Evolutionary conservation across 805 yeast species (phyloP).

Genomic region (Ogataea minuta): DNA sequence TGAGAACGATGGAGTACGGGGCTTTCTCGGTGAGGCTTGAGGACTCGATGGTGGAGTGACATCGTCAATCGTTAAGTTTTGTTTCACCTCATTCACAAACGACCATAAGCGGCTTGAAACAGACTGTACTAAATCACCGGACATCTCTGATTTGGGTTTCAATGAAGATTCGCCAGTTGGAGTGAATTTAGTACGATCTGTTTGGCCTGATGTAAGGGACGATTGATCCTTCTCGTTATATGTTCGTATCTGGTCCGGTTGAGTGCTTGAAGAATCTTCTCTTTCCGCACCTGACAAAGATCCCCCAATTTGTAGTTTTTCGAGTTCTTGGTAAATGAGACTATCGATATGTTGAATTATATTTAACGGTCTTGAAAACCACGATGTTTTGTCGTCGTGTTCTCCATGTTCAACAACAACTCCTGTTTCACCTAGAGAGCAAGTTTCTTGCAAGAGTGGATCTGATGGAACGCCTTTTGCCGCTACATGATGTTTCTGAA

Average conservation of each 20-base stretch:
- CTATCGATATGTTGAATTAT: constrained; percentile 68
- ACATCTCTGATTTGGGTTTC: not conserved
- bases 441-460: constrained; percentile 23
- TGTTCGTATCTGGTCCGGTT: no score
- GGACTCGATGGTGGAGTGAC: constrained; percentile 11
- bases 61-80: constrained; percentile 26
- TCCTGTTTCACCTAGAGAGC: constrained; percentile 7
- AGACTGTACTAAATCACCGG: constrained; percentile 35
- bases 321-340: constrained; percentile 63
- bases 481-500: constrained; percentile 16
- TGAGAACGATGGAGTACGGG: constrained; percentile 31
- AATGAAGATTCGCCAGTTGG: not conserved
- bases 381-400: constrained; percentile 24
- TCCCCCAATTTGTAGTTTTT: constrained; percentile 40
- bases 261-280: no score
- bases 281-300: not conserved
- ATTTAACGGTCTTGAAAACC: constrained; percentile 52
- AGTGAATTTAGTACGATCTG: not conserved
- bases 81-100: constrained; percentile 48
- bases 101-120: constrained; percentile 47
- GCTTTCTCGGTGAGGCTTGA: constrained; percentile 15
- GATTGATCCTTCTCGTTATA: not conserved
- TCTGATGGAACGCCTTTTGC: constrained; percentile 18
- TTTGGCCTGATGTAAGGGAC: not conserved
- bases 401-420: not conserved